Base-by-base conservation (phyloP, 495 filamentous ascomycete species). In the Neurospora tetrasperma region DNA sequence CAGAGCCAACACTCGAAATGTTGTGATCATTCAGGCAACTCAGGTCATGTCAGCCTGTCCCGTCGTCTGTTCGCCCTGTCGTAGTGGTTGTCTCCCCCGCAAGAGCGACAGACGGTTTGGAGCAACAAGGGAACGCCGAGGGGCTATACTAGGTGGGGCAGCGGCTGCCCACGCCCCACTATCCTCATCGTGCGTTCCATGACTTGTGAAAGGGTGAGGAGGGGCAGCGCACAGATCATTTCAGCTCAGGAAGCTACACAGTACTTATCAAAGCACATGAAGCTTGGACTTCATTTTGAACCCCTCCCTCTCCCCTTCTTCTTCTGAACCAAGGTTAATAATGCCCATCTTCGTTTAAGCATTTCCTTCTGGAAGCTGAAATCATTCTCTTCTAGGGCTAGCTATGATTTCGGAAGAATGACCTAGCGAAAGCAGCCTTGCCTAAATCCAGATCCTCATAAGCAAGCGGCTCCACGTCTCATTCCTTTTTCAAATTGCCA, bases 161-260 rank as follows among this genome's bases (percentile, higher is more conserved):
- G 69, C 70, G 75, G 10, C 46, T 14, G 54, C 42, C 73, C 35
- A 38, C 4, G 35, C 35, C 35, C 35, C 76, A 44, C 72, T 70
- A 75, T 69, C 72, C 72, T 38, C 31, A 35, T 38, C 66, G 31
- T 69, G 31, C 27, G 42, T 44, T 23, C 23, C 23, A 23, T 71
- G 42, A 71, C n/a, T 74, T 59, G 54, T 59, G 54, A 38, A 42
- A 70, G 27, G 48, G 39, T 73, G 44, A 75, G 75, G 78, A 75
- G 79, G 78, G 78, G 79, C 71, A 75, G 70, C 31, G 76, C 75
- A 78, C 76, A 71, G 76, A 77, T 71, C 73, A 75, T 71, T 69
- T 44, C 73, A 74, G 62, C 62, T 59, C 46, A 20, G 48, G 48
- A 59, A 59, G 48, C 48, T 59, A 20, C 27, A 2, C 27, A n/a